Base-by-base conservation (phyloP, 257 asterid genomes). In the Ehretia macrophylla region DNA sequence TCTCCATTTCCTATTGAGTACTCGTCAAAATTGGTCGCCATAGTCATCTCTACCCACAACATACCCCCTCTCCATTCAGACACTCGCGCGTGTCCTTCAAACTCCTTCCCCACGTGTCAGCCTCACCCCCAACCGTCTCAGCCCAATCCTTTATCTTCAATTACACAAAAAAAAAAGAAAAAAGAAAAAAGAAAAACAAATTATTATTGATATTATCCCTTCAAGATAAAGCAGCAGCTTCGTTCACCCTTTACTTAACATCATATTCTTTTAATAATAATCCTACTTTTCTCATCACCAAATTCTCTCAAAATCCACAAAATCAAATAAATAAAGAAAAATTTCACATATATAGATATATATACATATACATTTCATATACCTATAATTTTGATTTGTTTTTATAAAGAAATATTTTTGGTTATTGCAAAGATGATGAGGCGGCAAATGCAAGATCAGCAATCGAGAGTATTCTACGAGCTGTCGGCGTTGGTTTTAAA, bases 401-500 rank as follows among this genome's bases (percentile, higher is more conserved):
- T 9, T 27, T n/a, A 11, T 20, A 52, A 52, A 14, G 32, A 21
- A 32, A n/a, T n/a, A n/a, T n/a, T 20, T 52, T 52, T 3, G n/a
- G 9, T 12, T 10, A 17, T 51, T 51, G 16, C 4, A 21, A 20
- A 52, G 57, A 52, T 52, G 57, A 52, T 14, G 38, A 51, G 56
- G 37, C 56, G 32, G n/a, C 38, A 52, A 52, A 37, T 22, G 19
- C 72, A 62, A 16, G 77, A 72, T 48, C 77, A 56, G 11, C 72
- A 66, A 47, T 66, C 73, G 32, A 66, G 52, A 55, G 58, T 61
- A 39, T 50, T 72, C 21, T 67, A 67, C 62, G 77, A 72, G 66
- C 68, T 72, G 6, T 72, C 77, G 5, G n/a, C 70, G 20, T 17
- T 72, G 62, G 45, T 67, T 17, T 39, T 67, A 32, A 72, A 64